Percentiles rank a stretch among this genome's conserved stretches.
These are phyloP conservation scores for Pleurotus cornucopiae DNA, from an alignment of 768 basidiomycete genomes.

Conservation along the genomic window DNA sequence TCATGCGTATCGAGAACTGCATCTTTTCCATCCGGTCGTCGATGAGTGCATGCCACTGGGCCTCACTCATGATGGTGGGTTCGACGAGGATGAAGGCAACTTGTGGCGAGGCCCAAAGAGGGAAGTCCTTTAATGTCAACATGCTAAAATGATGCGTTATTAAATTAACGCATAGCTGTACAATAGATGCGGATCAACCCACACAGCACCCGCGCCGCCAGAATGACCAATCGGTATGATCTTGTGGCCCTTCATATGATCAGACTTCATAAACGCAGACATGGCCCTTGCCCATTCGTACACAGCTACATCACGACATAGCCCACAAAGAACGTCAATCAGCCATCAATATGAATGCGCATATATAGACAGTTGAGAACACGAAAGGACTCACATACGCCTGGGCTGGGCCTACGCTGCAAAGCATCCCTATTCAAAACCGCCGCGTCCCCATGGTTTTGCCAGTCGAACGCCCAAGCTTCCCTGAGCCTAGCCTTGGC, in stretches of 20 bases:
- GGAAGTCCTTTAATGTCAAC: slow-evolving; percentile 30
- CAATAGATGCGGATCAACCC: slow-evolving; percentile 5
- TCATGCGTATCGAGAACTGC: not conserved
- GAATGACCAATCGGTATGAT: slow-evolving; percentile 40
- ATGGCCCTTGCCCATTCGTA: slow-evolving; percentile 35
- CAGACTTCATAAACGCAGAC: slow-evolving; percentile 26
- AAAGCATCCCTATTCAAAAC: slow-evolving; percentile 34
- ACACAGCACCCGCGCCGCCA: slow-evolving; percentile 38
- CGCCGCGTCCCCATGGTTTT: slow-evolving; percentile 47
- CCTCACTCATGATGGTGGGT: slow-evolving; percentile 35
- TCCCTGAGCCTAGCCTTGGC: slow-evolving; percentile 28
- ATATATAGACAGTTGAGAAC: not conserved
- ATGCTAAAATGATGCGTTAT: slow-evolving; percentile 16
- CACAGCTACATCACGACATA: slow-evolving; percentile 16
- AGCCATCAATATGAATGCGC: too few relatives aligned
- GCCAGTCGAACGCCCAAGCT: slow-evolving; percentile 49
- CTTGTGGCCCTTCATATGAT: slow-evolving; percentile 27
- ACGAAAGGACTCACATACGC: slow-evolving; percentile 29
- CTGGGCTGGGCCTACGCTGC: slow-evolving; percentile 21
- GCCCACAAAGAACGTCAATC: not conserved
- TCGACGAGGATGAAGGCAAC: slow-evolving; percentile 40
- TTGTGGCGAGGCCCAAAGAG: slow-evolving; percentile 23
- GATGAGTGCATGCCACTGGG: slow-evolving; percentile 29
- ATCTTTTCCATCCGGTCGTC: not conserved
- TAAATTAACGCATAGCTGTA: not conserved